Base-by-base conservation (phyloP, 1,284 basidiomycete species). In the Austropuccinia psidii region DNA sequence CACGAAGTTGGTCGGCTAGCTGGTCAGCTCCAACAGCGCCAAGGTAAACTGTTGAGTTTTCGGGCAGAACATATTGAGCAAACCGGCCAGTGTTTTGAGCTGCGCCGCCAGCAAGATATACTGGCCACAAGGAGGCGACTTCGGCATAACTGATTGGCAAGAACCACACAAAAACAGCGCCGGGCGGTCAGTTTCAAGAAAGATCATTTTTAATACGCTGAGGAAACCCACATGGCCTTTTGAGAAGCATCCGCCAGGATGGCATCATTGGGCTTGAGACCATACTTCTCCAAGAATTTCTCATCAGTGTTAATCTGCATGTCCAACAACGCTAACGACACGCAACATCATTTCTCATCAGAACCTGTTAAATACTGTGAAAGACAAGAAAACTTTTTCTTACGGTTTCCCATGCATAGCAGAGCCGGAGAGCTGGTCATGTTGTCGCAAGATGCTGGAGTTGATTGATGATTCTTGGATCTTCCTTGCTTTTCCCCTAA, bases 61-160 rank as follows among this genome's bases (percentile, higher is more conserved):
- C 84, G 6, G 93, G 93, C 58, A 95, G 87, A 67, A 94, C 84
- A 80, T 96, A 97, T 93, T 95, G 79, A 0, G 73, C 35, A 35
- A 73, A 70, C 75, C 96, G 90, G 74, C 95, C 94, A 77, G 93
- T 88, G 81, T 98, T 98, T 83, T 99, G 96, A 29, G 93, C 88
- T 47, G 94, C 95, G 80, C 96, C 96, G 75, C 96, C 96, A 58
- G 96, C 95, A 74, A 98, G 91, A 80, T 96, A 98, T 73, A 88
- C 89, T 24, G 64, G 37, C 29, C 33, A 58, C 60, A 64, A 35
- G n/a, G 29, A 45, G 2, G 74, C 67, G 8, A 70, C 69, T 39
- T 75, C 74, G 7, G 55, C 39, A 57, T 62, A 43, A 49, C 74
- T 74, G 43, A 31, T 45, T 21, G 11, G 33, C 17, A n/a, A 19